Conservation (phyloP, 345 rosid species). For the Ceriops tagal region DNA sequence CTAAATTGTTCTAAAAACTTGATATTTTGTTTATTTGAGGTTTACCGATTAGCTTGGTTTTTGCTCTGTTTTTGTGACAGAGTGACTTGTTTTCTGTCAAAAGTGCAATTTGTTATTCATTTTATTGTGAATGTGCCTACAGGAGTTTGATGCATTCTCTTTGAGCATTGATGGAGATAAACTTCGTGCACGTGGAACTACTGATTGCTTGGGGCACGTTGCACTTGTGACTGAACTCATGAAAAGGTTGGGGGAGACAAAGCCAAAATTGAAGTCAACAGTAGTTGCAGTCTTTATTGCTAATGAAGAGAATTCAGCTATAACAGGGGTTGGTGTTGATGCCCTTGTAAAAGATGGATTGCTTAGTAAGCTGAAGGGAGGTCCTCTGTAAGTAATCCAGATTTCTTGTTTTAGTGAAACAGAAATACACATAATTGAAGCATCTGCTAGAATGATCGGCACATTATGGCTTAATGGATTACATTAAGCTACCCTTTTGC, state of each 20-base stretch:
- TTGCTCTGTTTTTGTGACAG: no score
- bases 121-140: constrained; percentile 13
- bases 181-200: constrained; percentile 92
- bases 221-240: constrained; percentile 83
- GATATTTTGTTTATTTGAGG: no score
- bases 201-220: constrained; percentile 98
- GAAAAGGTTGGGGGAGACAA: constrained; percentile 77
- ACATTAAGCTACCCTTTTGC: not conserved
- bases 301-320: constrained; percentile 81
- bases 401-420: constrained; percentile 3
- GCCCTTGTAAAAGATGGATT: constrained; percentile 72
- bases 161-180: constrained; percentile 84
- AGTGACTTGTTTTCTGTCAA: not conserved
- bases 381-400: constrained; percentile 64
- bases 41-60: no score
- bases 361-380: constrained; percentile 82
- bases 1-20: no score
- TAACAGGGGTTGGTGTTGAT: constrained; percentile 88
- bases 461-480: not conserved
- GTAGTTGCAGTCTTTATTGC: constrained; percentile 94
- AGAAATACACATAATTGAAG: not conserved
- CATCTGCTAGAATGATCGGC: not conserved
- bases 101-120: not conserved
- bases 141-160: constrained; percentile 96
- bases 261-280: constrained; percentile 64